Evolutionary conservation across 2,329 filamentous ascomycete species (phyloP).

Genomic region (Ophiostoma triangulosporum): DNA sequence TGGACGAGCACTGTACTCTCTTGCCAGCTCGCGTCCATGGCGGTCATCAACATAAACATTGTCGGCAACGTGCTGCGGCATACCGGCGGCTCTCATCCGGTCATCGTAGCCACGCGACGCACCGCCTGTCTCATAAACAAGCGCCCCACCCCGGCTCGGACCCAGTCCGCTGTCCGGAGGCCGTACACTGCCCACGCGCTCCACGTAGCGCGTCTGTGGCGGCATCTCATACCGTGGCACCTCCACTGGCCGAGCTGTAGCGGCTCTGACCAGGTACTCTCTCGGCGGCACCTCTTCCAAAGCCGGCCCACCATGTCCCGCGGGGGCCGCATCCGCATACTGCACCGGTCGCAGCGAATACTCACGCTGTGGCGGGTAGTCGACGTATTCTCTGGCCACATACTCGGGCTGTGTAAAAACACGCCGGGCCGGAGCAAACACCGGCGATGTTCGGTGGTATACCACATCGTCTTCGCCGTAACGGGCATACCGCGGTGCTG

Average conservation of each 20-base stretch:
- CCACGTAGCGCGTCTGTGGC: conserved; percentile 17
- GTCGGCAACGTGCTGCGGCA: background rate
- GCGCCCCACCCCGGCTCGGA: conserved; percentile 3
- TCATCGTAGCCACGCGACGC: background rate
- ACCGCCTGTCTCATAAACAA: conserved; percentile 3
- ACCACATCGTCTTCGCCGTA: conserved; percentile 37
- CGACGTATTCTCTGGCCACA: conserved; percentile 31
- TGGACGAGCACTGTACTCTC: conserved; percentile 16
- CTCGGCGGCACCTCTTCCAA: conserved; percentile 29
- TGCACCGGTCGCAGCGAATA: conserved; percentile 35
- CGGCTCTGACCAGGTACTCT: conserved; percentile 35
- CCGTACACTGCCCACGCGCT: conserved; percentile 39
- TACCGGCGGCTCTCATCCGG: background rate
- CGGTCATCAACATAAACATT: background rate
- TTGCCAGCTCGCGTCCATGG: background rate
- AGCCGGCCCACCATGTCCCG: background rate
- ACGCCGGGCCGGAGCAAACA: conserved; percentile 31
- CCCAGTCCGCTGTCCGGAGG: conserved; percentile 21
- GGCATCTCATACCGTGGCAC: conserved; percentile 18
- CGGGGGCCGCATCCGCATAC: background rate
- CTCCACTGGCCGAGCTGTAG: conserved; percentile 39
- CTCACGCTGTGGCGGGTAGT: conserved; percentile 40
- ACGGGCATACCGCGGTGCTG: conserved; percentile 22
- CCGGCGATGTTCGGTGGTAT: conserved; percentile 38
- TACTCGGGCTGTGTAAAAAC: conserved; percentile 52